These are phyloP conservation scores for Coemansia nantahalensis DNA, from an alignment of 192 early-diverging fungal genomes.

Conservation along the genomic window DNA sequence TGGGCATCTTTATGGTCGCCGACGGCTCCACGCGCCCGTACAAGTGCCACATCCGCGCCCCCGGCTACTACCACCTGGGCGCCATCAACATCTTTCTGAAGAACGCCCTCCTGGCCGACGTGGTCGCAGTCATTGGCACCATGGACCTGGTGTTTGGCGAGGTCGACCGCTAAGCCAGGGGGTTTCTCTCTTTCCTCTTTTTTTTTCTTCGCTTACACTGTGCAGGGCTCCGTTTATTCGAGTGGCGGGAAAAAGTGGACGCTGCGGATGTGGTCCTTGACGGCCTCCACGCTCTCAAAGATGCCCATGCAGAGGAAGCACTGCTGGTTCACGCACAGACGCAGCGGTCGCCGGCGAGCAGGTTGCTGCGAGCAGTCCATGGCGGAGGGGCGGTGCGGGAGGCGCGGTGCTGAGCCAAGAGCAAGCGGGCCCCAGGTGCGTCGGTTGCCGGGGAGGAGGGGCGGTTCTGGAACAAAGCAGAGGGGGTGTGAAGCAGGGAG, in stretches of 20 bases:
- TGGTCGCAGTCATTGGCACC: slow-evolving; percentile 96
- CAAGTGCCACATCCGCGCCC: slow-evolving; percentile 96
- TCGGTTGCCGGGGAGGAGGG: too few relatives aligned
- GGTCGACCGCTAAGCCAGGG: slow-evolving; percentile 65
- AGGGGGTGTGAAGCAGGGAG: too few relatives aligned
- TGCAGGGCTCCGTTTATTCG: too few relatives aligned
- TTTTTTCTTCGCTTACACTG: not conserved
- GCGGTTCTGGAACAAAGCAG: too few relatives aligned
- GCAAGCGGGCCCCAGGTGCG: too few relatives aligned
- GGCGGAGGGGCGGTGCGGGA: too few relatives aligned
- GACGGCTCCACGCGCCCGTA: slow-evolving; percentile 95
- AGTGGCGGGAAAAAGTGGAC: slow-evolving; percentile 39
- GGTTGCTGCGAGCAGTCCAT: too few relatives aligned
- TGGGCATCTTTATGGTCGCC: slow-evolving; percentile 92
- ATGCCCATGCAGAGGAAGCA: slow-evolving; percentile 32
- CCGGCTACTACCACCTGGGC: slow-evolving; percentile 92
- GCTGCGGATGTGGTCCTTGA: slow-evolving; percentile 28
- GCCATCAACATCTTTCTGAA: slow-evolving; percentile 87
- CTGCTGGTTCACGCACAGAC: too few relatives aligned
- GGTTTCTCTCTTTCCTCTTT: not conserved
- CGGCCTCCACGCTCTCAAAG: slow-evolving; percentile 29
- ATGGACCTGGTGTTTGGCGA: slow-evolving; percentile 99
- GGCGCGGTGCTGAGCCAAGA: too few relatives aligned
- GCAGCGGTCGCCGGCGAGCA: too few relatives aligned
- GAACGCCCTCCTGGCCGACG: slow-evolving; percentile 92